Base-by-base conservation (phyloP, 2,329 filamentous ascomycete genomes). In the Dactylonectria estremocensis region DNA sequence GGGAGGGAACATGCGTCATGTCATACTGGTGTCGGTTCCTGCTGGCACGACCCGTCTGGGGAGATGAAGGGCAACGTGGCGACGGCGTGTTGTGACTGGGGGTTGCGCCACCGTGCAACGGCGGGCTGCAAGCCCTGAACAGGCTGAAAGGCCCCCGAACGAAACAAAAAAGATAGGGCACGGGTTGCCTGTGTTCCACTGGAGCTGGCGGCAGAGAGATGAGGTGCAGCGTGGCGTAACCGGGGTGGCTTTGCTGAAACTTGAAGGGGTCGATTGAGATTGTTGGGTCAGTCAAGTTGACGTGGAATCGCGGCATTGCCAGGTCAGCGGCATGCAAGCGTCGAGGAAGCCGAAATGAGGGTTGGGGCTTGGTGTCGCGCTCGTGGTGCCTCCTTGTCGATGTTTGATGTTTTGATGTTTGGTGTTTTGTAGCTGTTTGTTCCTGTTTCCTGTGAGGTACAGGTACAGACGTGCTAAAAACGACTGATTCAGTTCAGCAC, bases 1-100 rank as follows among this genome's bases (percentile, higher is more conserved):
- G n/a, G 52, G 22, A 33, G 57, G n/a, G 52, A 31, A 33, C 63
- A 61, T 58, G 64, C 52, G 45, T 61, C 43, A 59, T 31, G 49
- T 61, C 43, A 59, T 31, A 40, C 56, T 49, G 45, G 56, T 16
- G 31, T 18, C 18, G 28, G 18, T 50, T 35, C n/a, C n/a, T 16
- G 3, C 53, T 45, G 35, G 46, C 53, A 55, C 37, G 52, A 37
- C 57, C 16, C 48, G 33, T 43, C 55, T 40, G 57, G 45, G 64
- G 52, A 66, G 57, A 66, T 66, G 58, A 57, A 66, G 50, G 64
- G 14, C 52, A 61, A 61, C 52, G 63, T 66, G 63, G 63, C 56
- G 56, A 55, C 56, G 57, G 55, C 43, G 43, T 18, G 61, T 28
- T 35, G 54, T 46, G 53, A 54, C 54, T 20, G 57, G 57, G 52